Percentiles rank a stretch among this genome's conserved stretches.
phyloP scores from a whole-genome alignment of 2,329 filamentous ascomycete genomes.

The Cladophialophora bantiana region DNA sequence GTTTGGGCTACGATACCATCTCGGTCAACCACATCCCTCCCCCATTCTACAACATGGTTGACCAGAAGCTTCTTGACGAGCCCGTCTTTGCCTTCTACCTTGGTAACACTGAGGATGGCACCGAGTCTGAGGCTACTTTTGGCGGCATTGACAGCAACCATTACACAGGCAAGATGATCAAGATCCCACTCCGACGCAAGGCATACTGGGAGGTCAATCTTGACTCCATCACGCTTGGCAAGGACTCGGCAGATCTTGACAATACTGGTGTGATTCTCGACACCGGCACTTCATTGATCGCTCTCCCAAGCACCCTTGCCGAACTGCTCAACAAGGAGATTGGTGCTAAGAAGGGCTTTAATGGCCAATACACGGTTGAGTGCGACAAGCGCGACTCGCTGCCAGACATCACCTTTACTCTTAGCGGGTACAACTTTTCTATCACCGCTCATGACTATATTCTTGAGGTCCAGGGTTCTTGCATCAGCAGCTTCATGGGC shows the following conservation, averaged over 20 bases:
- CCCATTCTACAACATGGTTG: conserved; percentile 94
- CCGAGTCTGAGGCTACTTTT: conserved; percentile 86
- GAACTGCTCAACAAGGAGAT: conserved; percentile 98
- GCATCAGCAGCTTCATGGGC: conserved; percentile 96
- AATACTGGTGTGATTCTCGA: conserved; percentile 96
- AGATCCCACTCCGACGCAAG: conserved; percentile 95
- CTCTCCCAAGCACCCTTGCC: conserved; percentile 86
- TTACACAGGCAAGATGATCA: conserved; percentile 84
- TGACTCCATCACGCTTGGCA: conserved; percentile 86
- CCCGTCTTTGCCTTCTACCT: conserved; percentile 98
- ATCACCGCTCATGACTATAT: conserved; percentile 92
- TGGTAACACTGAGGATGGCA: conserved; percentile 72
- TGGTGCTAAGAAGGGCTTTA: conserved; percentile 96
- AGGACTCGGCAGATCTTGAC: conserved; percentile 85
- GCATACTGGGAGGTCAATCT: conserved; percentile 99
- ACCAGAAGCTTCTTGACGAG: conserved; percentile 88
- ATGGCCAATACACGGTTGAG: conserved; percentile 94
- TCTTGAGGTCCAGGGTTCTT: conserved; percentile 91
- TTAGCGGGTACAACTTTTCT: conserved; percentile 90
- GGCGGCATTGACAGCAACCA: conserved; percentile 85
- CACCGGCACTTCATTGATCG: conserved; percentile 97
- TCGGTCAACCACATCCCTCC: conserved; percentile 95
- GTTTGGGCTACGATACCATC: conserved; percentile 92
- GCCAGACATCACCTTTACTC: conserved; percentile 89
- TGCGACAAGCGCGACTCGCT: conserved; percentile 82